Percentiles rank a stretch among this genome's conserved stretches.
These are phyloP conservation scores for Lentinula raphanica DNA, from an alignment of 768 basidiomycete species.

Conservation along the genomic window DNA sequence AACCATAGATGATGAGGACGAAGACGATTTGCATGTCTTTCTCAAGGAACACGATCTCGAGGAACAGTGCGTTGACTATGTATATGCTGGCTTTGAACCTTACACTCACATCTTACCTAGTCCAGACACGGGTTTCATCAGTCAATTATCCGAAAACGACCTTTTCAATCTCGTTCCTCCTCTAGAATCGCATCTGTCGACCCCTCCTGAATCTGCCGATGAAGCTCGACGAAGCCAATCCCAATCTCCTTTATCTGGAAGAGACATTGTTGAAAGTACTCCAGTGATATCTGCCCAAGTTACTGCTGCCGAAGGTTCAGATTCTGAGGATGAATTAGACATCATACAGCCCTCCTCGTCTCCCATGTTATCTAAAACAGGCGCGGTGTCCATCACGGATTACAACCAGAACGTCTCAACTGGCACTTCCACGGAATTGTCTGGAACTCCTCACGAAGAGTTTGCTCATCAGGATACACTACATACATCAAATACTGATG, in stretches of 20 bases:
- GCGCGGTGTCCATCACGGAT: neutral
- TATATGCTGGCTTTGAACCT: neutral
- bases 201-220: neutral
- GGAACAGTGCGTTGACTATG: slow-evolving; percentile 36
- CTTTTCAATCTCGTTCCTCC: slow-evolving; percentile 8
- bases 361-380: neutral
- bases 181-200: neutral
- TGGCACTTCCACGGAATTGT: neutral
- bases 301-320: slow-evolving; percentile 7
- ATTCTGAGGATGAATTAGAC: slow-evolving; percentile 32
- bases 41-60: slow-evolving; percentile 51
- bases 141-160: slow-evolving; percentile 7
- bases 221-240: neutral
- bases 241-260: neutral
- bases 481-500: neutral
- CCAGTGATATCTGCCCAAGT: neutral
- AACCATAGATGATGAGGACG: slow-evolving; percentile 33
- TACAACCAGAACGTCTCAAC: neutral
- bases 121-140: slow-evolving; percentile 28
- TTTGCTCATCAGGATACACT: too few species aligned
- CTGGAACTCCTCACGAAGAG: neutral
- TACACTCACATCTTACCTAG: slow-evolving; percentile 17
- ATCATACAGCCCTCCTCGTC: slow-evolving; percentile 26
- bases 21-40: slow-evolving; percentile 43
- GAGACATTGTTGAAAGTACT: neutral